Evolutionary conservation across 2,329 filamentous ascomycete species (phyloP), one percentile per base, ranked within the genome.

Genomic region (Talaromyces piceae): DNA sequence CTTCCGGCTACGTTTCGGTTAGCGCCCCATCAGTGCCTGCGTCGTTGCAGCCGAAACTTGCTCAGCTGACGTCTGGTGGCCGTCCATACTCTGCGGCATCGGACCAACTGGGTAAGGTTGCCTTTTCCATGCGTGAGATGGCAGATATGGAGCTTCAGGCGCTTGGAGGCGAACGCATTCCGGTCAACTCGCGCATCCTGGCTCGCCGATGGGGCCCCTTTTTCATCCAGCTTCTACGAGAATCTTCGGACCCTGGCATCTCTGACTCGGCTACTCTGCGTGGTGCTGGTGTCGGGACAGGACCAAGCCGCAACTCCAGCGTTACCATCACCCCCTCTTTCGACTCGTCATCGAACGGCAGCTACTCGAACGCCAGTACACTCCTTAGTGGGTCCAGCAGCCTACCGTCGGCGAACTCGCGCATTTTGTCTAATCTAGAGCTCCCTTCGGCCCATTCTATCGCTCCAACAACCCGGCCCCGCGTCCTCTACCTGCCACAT

Each of bases 131-230:
- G 65, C 82, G 83, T n/a, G 93, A 97, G 67, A 75, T 98, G 51
- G 81, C 89, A 2, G 93, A 98, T 61, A 98, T 98, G 93, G 93
- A 97, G 63, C 88, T 98, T 53, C 77, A 97, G 25, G 93, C 91
- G 48, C 84, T 95, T 39, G 87, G 87, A 18, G 91, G 91, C 20
- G 91, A 96, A 65, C 82, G 91, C 16, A 89, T 97, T 58, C 89
- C 93, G 0, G 87, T 96, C 58, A 98, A 95, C 68, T 97, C 93
- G 5, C 83, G 90, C 52, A 81, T 98, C 13, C 78, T 97, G 13
- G 86, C 87, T 8, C 81, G 89, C 25, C 79, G 93, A 63, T 98
- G 93, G 93, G 93, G 93, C 0, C 89, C 90, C 0, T 96, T 95
- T 66, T 97, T 98, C 70, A 89, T 95, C 51, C 88, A 95, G 64